Evolutionary conservation across 2,329 filamentous ascomycete species (phyloP).

Genomic region (Ceratocystis cacaofunesta): DNA sequence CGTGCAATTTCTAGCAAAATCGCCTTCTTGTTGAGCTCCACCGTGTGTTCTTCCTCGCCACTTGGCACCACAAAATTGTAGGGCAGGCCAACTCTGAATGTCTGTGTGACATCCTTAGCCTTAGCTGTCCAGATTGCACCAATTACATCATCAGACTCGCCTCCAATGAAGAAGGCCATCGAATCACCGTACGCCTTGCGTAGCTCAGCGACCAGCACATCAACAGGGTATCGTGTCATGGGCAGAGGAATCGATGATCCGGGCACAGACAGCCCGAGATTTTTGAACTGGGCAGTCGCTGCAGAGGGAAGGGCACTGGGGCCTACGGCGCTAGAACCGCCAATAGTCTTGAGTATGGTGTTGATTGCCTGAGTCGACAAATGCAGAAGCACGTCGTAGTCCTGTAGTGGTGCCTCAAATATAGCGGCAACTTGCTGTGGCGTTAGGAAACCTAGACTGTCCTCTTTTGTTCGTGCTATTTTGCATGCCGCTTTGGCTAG

Average conservation of each 20-base stretch:
- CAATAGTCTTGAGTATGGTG: slow-evolving; percentile 27
- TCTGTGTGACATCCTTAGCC: slow-evolving; percentile 31
- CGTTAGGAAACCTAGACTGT: slow-evolving; percentile 37
- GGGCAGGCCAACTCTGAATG: slow-evolving; percentile 56
- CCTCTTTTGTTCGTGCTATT: slow-evolving; percentile 38
- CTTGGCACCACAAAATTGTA: slow-evolving; percentile 37
- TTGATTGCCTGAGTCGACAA: slow-evolving; percentile 43
- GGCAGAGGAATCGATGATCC: slow-evolving; percentile 30
- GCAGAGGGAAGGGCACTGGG: slow-evolving; percentile 24
- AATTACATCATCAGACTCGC: slow-evolving; percentile 38
- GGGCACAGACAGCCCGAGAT: slow-evolving; percentile 26
- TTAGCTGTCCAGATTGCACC: slow-evolving; percentile 45
- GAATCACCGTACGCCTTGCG: slow-evolving; percentile 49
- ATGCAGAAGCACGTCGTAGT: slow-evolving; percentile 78
- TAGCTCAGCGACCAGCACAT: slow-evolving; percentile 53
- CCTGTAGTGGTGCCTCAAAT: slow-evolving; percentile 56
- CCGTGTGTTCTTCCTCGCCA: slow-evolving; percentile 31
- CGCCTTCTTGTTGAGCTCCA: slow-evolving; percentile 50
- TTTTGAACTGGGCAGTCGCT: slow-evolving; percentile 51
- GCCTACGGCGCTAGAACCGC: slow-evolving; percentile 23
- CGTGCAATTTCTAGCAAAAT: slow-evolving; percentile 60
- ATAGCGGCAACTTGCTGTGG: slow-evolving; percentile 28
- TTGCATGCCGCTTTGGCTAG: slow-evolving; percentile 64
- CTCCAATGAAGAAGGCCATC: slow-evolving; percentile 67
- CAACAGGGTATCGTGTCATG: slow-evolving; percentile 44